Percentiles rank a stretch among this genome's conserved stretches.
Evolutionary conservation across 2,329 filamentous ascomycete species (phyloP).

Genomic region (Arachnomyces sp.): DNA sequence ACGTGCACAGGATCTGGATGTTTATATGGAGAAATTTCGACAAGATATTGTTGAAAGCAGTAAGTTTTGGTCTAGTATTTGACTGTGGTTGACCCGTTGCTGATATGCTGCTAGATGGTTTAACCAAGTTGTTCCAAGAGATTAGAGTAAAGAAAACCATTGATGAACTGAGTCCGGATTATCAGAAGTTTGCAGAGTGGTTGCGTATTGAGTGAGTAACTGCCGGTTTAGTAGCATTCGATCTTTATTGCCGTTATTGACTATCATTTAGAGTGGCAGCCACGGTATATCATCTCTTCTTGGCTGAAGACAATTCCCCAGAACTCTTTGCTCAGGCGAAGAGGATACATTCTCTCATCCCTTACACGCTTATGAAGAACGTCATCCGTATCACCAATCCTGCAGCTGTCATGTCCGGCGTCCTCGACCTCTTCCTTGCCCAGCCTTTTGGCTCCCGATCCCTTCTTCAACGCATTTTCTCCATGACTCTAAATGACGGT

Average conservation of each 20-base stretch:
- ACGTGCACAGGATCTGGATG: conserved; percentile 84
- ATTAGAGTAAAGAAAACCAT: conserved; percentile 87
- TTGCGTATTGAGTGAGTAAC: conserved; percentile 68
- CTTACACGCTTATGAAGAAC: conserved; percentile 90
- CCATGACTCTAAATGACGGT: conserved; percentile 81
- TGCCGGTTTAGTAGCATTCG: no score
- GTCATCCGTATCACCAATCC: conserved; percentile 95
- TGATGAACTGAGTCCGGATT: conserved; percentile 82
- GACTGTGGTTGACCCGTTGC: conserved; percentile 6
- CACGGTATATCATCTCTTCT: conserved; percentile 92
- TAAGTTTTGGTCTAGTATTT: conserved; percentile 41
- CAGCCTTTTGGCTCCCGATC: conserved; percentile 89
- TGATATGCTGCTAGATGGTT: conserved; percentile 52
- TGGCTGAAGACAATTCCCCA: conserved; percentile 95
- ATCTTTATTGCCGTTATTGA: neutral
- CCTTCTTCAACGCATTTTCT: conserved; percentile 89
- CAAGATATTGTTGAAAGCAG: conserved; percentile 63
- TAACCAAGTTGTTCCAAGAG: conserved; percentile 87
- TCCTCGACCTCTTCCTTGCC: conserved; percentile 89
- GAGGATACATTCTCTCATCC: conserved; percentile 87
- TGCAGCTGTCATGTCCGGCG: conserved; percentile 90
- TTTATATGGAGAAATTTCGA: conserved; percentile 86
- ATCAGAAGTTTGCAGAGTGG: conserved; percentile 98
- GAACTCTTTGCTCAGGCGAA: conserved; percentile 92
- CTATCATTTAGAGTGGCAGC: conserved; percentile 60